These are phyloP conservation scores for Cercophora sp. DNA, from an alignment of 495 filamentous ascomycete genomes.

Conservation along the genomic window DNA sequence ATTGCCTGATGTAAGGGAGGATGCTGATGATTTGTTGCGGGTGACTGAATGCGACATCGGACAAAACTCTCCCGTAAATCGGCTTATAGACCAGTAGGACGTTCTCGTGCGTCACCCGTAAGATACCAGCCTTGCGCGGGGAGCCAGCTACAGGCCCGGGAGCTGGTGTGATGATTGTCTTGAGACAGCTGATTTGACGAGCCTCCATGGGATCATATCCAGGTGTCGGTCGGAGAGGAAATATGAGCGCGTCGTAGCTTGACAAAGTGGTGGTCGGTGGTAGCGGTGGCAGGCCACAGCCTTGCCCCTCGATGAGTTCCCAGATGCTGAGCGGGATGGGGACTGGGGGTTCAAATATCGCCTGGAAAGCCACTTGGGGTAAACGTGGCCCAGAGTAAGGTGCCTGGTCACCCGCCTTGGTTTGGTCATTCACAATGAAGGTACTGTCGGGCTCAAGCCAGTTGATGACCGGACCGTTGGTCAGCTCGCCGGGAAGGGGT, in stretches of 20 bases:
- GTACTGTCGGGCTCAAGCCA: slow-evolving; percentile 61
- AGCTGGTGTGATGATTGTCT: slow-evolving; percentile 33
- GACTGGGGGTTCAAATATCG: slow-evolving; percentile 78
- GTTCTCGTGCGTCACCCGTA: no score
- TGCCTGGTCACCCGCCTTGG: slow-evolving; percentile 18
- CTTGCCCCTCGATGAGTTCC: slow-evolving; percentile 59
- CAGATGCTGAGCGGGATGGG: slow-evolving; percentile 66
- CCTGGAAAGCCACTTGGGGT: slow-evolving; percentile 77
- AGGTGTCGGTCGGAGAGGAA: slow-evolving; percentile 42
- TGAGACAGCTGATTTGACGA: slow-evolving; percentile 34
- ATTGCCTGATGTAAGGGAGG: slow-evolving; percentile 72
- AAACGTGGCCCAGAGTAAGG: slow-evolving; percentile 42
- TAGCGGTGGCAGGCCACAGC: slow-evolving; percentile 60
- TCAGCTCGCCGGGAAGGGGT: slow-evolving; percentile 35
- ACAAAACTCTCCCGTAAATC: slow-evolving; percentile 63
- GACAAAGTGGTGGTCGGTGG: slow-evolving; percentile 40
- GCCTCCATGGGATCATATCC: slow-evolving; percentile 37
- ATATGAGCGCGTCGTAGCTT: slow-evolving; percentile 65
- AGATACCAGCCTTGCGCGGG: no score
- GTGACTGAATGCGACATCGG: slow-evolving; percentile 77
- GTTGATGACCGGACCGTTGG: slow-evolving; percentile 49
- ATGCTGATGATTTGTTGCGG: slow-evolving; percentile 78
- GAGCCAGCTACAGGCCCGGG: no score
- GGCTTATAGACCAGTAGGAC: slow-evolving; percentile 69
- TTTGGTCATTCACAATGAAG: slow-evolving; percentile 36